phyloP scores from a whole-genome alignment of 345 rosid species.

The Kernera saxatilis region DNA sequence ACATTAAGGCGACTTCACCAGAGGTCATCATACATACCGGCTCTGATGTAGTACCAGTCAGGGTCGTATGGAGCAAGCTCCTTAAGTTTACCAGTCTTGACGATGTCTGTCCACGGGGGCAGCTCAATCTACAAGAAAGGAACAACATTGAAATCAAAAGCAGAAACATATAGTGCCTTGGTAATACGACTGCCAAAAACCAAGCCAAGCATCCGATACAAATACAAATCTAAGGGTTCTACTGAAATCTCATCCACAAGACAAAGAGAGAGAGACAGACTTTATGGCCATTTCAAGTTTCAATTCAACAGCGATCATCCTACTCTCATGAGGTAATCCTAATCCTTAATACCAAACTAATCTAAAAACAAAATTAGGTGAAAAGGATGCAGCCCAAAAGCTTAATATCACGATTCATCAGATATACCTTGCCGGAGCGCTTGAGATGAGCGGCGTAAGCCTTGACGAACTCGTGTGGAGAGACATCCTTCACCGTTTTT shows the following conservation, averaged over 20 bases:
- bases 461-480: constrained; percentile 42
- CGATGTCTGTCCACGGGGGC: constrained; percentile 68
- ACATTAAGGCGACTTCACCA: neutral
- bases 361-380: neutral
- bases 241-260: neutral
- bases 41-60: constrained; percentile 65
- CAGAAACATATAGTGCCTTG: neutral
- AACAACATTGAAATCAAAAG: neutral
- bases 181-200: neutral
- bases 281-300: neutral
- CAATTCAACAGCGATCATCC: neutral
- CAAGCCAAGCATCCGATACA: neutral
- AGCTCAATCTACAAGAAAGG: constrained; percentile 43
- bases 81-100: constrained; percentile 60
- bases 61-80: constrained; percentile 79
- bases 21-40: constrained; percentile 33
- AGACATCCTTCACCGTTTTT: constrained; percentile 35
- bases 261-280: neutral
- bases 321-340: neutral
- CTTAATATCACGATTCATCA: neutral
- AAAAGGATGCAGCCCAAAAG: neutral
- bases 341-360: neutral
- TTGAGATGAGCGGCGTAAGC: constrained; percentile 40
- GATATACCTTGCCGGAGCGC: constrained; percentile 36
- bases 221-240: neutral